Conservation (phyloP, 176 grass and related monocot species). For the Melocanna baccifera region DNA sequence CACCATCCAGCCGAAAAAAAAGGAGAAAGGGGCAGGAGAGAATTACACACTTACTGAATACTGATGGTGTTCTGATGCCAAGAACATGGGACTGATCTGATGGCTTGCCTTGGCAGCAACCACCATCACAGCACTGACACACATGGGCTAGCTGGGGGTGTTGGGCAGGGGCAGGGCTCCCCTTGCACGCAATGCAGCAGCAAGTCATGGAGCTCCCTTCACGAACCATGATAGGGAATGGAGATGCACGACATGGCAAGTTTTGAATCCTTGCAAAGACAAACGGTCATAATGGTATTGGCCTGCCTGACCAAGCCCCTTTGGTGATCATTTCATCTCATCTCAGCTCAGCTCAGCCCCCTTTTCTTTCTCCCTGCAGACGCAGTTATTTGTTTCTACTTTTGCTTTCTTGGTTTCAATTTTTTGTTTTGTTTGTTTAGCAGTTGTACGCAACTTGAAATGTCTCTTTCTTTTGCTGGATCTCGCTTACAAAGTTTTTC, state of each 20-base stretch:
- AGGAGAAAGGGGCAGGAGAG: neutral
- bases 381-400: neutral
- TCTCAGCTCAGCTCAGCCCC: neutral
- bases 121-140: slow-evolving; percentile 35
- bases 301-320: neutral
- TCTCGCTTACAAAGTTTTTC: neutral
- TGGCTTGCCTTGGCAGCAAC: slow-evolving; percentile 78
- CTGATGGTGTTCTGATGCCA: slow-evolving; percentile 44
- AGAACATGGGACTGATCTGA: slow-evolving; percentile 69
- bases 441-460: neutral
- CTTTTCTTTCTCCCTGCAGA: neutral
- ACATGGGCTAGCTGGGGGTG: slow-evolving; percentile 17
- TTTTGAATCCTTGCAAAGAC: slow-evolving; percentile 17
- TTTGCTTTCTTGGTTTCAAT: neutral
- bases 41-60: slow-evolving; percentile 13
- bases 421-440: neutral
- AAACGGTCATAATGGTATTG: slow-evolving; percentile 1
- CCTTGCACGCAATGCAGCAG: slow-evolving; percentile 5
- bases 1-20: neutral
- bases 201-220: slow-evolving; percentile 24
- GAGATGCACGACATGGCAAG: neutral
- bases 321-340: slow-evolving; percentile 22
- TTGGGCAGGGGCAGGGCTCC: neutral
- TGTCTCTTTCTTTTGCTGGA: neutral
- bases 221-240: slow-evolving; percentile 23